Percentiles rank a stretch among this genome's conserved stretches.
Conservation (phyloP, 768 basidiomycete genomes). For the Lactarius trivialis region DNA sequence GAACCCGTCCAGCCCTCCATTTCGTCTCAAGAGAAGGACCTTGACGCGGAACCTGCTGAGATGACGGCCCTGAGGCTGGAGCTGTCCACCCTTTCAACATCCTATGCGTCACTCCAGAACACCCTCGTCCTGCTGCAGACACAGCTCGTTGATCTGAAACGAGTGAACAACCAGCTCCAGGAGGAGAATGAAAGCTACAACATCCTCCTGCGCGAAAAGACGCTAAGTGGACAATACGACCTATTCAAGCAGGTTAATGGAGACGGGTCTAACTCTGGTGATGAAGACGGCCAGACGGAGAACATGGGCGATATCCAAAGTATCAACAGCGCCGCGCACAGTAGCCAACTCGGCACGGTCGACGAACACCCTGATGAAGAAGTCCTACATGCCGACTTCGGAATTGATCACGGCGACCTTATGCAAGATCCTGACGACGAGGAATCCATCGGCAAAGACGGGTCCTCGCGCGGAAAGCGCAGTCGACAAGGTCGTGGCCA, state of each 20-base stretch:
- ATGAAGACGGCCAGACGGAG: conserved; percentile 22
- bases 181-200: conserved; percentile 98
- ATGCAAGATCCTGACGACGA: conserved; percentile 35
- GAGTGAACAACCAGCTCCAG: conserved; percentile 80
- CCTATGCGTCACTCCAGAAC: conserved; percentile 75
- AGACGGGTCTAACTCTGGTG: conserved; percentile 26
- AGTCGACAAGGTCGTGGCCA: conserved; percentile 44
- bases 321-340: conserved; percentile 49
- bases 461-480: conserved; percentile 37
- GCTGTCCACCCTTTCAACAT: conserved; percentile 79
- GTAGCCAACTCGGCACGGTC: conserved; percentile 50
- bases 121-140: conserved; percentile 79
- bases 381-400: conserved; percentile 48
- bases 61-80: conserved; percentile 80
- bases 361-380: conserved; percentile 34
- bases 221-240: conserved; percentile 83
- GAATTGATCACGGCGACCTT: conserved; percentile 36
- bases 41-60: conserved; percentile 74
- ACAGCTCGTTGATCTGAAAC: conserved; percentile 80
- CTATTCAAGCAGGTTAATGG: conserved; percentile 61
- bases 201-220: conserved; percentile 86
- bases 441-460: conserved; percentile 20
- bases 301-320: conserved; percentile 33
- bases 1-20: conserved; percentile 28
- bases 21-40: conserved; percentile 48